Evolutionary conservation across 2,329 filamentous ascomycete genomes (phyloP).

Genomic region (Colletotrichum endophyticum): DNA sequence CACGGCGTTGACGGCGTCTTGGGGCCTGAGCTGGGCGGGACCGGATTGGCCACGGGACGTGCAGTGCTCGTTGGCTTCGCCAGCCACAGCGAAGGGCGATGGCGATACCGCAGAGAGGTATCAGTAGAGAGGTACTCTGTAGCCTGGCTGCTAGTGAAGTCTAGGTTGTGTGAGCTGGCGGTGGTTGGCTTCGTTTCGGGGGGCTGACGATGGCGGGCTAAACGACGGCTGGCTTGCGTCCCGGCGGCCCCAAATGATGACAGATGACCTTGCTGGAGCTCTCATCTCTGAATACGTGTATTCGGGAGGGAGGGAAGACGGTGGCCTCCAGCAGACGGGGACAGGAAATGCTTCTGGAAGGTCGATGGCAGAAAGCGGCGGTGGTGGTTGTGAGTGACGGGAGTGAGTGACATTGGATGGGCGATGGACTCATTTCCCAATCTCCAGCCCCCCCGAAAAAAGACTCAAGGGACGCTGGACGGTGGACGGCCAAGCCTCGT

Average conservation of each 20-base stretch:
- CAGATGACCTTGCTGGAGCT: not conserved
- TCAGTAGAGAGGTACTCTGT: not conserved
- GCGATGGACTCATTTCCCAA: constrained; percentile 4
- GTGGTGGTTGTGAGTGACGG: not conserved
- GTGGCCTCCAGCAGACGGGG: not conserved
- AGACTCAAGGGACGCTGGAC: not conserved
- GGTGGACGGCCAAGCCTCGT: constrained; percentile 5
- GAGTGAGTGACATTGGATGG: not conserved
- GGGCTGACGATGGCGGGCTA: not conserved
- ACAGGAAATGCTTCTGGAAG: not conserved
- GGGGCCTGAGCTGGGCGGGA: constrained; percentile 1
- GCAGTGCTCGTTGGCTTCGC: not conserved
- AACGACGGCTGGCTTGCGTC: not conserved
- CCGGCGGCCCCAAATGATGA: not conserved
- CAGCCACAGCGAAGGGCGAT: not conserved
- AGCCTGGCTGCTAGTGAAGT: not conserved
- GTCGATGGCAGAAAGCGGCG: not conserved
- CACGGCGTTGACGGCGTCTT: constrained; percentile 11
- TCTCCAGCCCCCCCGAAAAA: constrained; percentile 3
- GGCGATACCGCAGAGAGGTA: not conserved
- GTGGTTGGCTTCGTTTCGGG: not conserved
- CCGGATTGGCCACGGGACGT: not conserved
- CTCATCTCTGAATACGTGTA: not conserved
- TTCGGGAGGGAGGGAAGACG: not conserved
- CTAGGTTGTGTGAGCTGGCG: not conserved